Conservation (phyloP, 257 asterid genomes). For the Rubia yunnanensis region DNA sequence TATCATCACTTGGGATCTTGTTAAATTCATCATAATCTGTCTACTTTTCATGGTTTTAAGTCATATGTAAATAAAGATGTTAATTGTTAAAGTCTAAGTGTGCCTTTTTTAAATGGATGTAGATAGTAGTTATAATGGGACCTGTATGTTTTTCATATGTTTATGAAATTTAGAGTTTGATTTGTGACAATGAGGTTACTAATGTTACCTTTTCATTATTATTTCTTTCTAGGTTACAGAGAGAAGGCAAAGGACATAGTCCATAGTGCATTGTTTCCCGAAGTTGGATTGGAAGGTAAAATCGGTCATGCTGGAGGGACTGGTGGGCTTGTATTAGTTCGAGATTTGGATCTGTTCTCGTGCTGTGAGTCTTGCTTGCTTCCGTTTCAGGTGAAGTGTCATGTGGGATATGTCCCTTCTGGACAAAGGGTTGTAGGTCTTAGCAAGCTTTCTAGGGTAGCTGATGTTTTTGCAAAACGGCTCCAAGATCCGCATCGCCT, state of each 20-base stretch:
- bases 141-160: background rate
- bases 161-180: background rate
- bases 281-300: conserved; percentile 68
- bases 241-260: conserved; percentile 70
- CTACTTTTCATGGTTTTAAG: background rate
- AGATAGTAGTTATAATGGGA: background rate
- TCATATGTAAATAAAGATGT: background rate
- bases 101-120: too few species aligned
- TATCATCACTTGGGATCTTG: background rate
- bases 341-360: conserved; percentile 90
- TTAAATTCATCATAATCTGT: too few species aligned
- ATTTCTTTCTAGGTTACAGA: conserved; percentile 48
- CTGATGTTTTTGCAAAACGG: conserved; percentile 78
- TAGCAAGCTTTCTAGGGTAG: conserved; percentile 89
- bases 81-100: background rate
- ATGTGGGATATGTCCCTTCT: conserved; percentile 81
- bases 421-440: conserved; percentile 77
- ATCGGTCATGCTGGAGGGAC: conserved; percentile 81
- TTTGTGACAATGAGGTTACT: background rate
- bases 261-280: conserved; percentile 82
- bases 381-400: conserved; percentile 89
- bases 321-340: conserved; percentile 90
- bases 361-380: conserved; percentile 92
- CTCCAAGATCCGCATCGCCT: conserved; percentile 87
- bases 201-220: background rate